Evolutionary conservation across 164 flowering plant genomes (phyloP).

Genomic region (Amborella trichopoda): DNA sequence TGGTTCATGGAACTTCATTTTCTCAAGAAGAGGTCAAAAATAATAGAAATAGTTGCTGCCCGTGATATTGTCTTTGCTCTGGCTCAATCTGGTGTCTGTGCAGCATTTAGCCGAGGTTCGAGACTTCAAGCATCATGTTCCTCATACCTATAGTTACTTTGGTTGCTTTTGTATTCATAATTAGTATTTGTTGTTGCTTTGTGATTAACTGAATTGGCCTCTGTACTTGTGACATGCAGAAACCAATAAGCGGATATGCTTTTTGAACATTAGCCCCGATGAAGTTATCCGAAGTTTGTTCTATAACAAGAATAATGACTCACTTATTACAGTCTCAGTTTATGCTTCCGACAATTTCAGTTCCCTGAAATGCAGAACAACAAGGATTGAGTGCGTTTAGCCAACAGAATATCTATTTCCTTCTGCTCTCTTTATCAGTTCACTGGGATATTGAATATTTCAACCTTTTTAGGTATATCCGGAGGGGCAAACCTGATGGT

Average conservation of each 20-base stretch:
- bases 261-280: conserved; percentile 80
- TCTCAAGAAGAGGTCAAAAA: conserved; percentile 78
- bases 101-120: conserved; percentile 93
- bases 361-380: conserved; percentile 93
- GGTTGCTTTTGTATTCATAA: too few species aligned
- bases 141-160: too few species aligned
- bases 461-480: conserved; percentile 46
- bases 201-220: too few species aligned
- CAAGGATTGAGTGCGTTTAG: conserved; percentile 78
- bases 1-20: conserved; percentile 58
- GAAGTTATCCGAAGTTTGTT: conserved; percentile 97
- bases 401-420: too few species aligned
- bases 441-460: not conserved
- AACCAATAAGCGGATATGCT: conserved; percentile 87
- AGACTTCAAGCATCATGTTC: too few species aligned
- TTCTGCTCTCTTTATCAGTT: not conserved
- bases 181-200: too few species aligned
- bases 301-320: conserved; percentile 93
- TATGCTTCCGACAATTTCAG: conserved; percentile 99
- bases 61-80: conserved; percentile 95
- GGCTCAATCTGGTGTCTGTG: conserved; percentile 97
- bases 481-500: conserved; percentile 79
- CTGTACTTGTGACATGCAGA: conserved; percentile 33
- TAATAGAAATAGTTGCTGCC: conserved; percentile 96
- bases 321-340: conserved; percentile 96